phyloP scores from a whole-genome alignment of 164 flowering plant species.

The Nymphaea colorata region DNA sequence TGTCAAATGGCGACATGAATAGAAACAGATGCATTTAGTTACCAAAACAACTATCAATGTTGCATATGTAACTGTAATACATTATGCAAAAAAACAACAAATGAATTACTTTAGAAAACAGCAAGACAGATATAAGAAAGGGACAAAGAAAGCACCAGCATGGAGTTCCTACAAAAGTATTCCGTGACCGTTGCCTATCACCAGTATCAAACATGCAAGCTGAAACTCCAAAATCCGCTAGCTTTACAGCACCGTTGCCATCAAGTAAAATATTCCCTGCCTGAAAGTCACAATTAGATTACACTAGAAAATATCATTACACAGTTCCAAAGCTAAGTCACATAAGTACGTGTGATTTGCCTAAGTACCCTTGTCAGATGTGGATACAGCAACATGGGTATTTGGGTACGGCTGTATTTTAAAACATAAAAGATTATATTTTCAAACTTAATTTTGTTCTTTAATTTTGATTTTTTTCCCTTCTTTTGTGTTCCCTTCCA shows the following conservation, averaged over 20 bases:
- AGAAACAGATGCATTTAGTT: neutral
- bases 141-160: slow-evolving; percentile 55
- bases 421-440: no score
- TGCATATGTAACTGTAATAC: neutral
- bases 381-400: no score
- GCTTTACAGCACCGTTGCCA: slow-evolving; percentile 66
- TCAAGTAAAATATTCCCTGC: slow-evolving; percentile 90
- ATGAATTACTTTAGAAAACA: no score
- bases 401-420: no score
- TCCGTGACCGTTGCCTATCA: slow-evolving; percentile 83
- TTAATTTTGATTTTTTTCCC: no score
- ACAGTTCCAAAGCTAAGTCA: no score
- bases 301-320: neutral
- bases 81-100: neutral
- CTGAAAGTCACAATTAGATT: slow-evolving; percentile 20
- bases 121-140: neutral
- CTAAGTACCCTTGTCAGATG: no score
- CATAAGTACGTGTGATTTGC: no score
- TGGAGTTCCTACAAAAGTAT: slow-evolving; percentile 97
- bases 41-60: neutral
- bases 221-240: slow-evolving; percentile 95
- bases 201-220: slow-evolving; percentile 96
- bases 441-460: no score
- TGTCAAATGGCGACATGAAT: slow-evolving; percentile 12
- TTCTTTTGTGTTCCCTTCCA: no score